phyloP scores from a whole-genome alignment of 1,139 yeast genomes.

The Yamadazyma triangularis region DNA sequence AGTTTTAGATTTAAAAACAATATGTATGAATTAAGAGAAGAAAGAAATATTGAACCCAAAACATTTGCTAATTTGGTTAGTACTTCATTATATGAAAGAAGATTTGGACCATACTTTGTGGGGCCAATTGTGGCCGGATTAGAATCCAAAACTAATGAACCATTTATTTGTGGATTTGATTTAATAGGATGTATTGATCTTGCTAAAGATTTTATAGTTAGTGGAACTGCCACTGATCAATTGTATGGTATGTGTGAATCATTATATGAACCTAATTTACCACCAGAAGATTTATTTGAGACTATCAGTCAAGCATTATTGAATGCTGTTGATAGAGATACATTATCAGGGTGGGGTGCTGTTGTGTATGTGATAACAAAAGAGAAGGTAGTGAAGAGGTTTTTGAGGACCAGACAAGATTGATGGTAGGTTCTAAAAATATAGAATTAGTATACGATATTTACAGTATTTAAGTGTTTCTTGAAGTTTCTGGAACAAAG shows the following conservation, averaged over 20 bases:
- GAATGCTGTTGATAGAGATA: constrained; percentile 97
- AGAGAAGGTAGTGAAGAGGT: constrained; percentile 83
- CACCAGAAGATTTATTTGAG: constrained; percentile 93
- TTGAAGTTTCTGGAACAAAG: too few species aligned
- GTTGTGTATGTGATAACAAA: constrained; percentile 89
- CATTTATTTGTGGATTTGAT: constrained; percentile 94
- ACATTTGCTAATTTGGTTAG: constrained; percentile 92
- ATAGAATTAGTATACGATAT: too few species aligned
- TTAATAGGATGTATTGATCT: constrained; percentile 94
- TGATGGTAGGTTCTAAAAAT: too few species aligned
- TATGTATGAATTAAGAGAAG: constrained; percentile 87
- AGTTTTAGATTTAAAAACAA: constrained; percentile 81
- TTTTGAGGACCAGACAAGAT: constrained; percentile 93
- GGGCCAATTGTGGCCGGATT: constrained; percentile 98
- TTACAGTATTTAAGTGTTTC: too few species aligned
- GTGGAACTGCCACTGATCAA: constrained; percentile 96
- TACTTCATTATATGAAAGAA: constrained; percentile 80
- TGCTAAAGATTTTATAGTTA: constrained; percentile 93
- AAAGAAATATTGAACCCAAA: constrained; percentile 85
- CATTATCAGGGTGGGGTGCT: constrained; percentile 98
- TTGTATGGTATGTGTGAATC: constrained; percentile 98
- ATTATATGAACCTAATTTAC: constrained; percentile 89
- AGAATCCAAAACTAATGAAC: constrained; percentile 65
- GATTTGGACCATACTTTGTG: constrained; percentile 95
- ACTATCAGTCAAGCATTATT: constrained; percentile 91